phyloP scores from a whole-genome alignment of 768 basidiomycete genomes.

The Aureoboletus auriporus region DNA sequence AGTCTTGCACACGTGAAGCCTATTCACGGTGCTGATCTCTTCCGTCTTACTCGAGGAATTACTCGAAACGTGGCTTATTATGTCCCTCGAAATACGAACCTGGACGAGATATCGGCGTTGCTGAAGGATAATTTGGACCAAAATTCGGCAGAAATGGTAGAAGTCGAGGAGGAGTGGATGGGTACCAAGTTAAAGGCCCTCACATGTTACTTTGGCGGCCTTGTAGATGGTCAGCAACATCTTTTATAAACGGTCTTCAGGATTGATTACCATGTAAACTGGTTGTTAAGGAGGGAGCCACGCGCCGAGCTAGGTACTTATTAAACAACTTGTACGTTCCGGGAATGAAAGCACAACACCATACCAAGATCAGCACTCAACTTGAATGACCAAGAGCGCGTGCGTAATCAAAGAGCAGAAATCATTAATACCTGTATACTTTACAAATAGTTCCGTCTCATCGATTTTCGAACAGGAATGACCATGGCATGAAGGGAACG shows the following conservation, averaged over 20 bases:
- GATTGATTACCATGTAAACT: too few species aligned
- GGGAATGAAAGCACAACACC: too few species aligned
- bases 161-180: constrained; percentile 98
- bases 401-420: too few species aligned
- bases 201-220: constrained; percentile 90
- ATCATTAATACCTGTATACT: too few species aligned
- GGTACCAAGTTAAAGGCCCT: constrained; percentile 88
- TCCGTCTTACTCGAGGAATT: constrained; percentile 63
- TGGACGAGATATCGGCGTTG: constrained; percentile 68
- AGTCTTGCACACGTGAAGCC: constrained; percentile 72
- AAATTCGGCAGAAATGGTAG: constrained; percentile 53
- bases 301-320: too few species aligned
- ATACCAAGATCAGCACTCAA: too few species aligned
- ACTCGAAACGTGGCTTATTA: constrained; percentile 87
- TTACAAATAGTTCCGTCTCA: too few species aligned
- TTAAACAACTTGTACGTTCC: too few species aligned
- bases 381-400: too few species aligned
- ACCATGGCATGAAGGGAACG: too few species aligned
- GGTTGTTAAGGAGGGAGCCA: too few species aligned
- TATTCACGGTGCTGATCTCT: constrained; percentile 79
- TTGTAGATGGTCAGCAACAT: constrained; percentile 64
- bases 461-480: too few species aligned
- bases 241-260: constrained; percentile 38
- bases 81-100: constrained; percentile 74
- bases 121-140: constrained; percentile 20